A percentile compares a stretch with the other conserved stretches of the same genome.
phyloP scores from a whole-genome alignment of 2,329 filamentous ascomycete species.

The Fonsecaea pedrosoi region DNA sequence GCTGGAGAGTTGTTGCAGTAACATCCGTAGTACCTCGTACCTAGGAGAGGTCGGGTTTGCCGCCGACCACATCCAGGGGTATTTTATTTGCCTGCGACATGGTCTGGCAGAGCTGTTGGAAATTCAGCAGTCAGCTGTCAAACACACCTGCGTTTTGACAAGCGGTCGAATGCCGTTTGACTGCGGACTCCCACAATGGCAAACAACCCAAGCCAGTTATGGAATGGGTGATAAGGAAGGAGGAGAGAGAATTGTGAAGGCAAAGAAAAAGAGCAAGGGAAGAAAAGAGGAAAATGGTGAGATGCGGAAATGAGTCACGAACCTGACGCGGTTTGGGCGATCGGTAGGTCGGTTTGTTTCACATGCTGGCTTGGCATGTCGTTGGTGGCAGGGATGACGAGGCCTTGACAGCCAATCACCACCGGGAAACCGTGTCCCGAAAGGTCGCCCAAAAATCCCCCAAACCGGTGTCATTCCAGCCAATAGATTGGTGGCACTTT shows the following conservation, averaged over 20 bases:
- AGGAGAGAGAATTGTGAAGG: not conserved
- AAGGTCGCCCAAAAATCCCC: not conserved
- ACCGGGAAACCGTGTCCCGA: conserved; percentile 20
- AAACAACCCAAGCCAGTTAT: conserved; percentile 1
- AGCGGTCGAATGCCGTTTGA: not conserved
- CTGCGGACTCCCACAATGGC: not conserved
- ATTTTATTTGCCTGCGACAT: not conserved
- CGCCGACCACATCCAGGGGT: conserved; percentile 2
- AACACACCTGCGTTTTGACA: not conserved
- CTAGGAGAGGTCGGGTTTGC: conserved; percentile 6
- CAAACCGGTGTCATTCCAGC: conserved; percentile 26
- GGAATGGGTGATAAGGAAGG: not conserved
- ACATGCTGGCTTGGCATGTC: conserved; percentile 28
- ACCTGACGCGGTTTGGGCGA: conserved; percentile 9
- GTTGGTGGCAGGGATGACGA: conserved; percentile 14
- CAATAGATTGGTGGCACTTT: not conserved
- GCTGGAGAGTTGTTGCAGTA: conserved; percentile 1
- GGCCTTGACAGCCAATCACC: conserved; percentile 17
- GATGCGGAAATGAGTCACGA: conserved; percentile 30
- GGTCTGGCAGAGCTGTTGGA: not conserved
- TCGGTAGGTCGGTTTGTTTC: conserved; percentile 18
- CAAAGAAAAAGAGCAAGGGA: conserved; percentile 7
- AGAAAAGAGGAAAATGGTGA: conserved; percentile 13
- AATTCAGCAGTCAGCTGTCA: conserved; percentile 2
- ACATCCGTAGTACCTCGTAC: not conserved